Evolutionary conservation across 2,329 filamentous ascomycete genomes (phyloP).

Genomic region (Erysiphe pulchra): DNA sequence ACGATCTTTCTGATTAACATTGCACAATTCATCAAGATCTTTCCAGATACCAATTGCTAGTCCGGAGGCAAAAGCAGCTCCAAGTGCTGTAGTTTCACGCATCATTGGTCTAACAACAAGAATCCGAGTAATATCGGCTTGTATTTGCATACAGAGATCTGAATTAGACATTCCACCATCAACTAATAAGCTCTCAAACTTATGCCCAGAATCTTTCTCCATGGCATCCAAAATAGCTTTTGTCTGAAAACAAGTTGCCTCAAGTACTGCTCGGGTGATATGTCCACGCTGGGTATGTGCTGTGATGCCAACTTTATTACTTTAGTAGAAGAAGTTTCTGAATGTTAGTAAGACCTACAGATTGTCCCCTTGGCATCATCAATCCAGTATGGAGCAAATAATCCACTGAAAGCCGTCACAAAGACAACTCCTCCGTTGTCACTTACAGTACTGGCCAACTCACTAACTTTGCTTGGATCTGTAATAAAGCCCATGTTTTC

Average conservation of each 20-base stretch:
- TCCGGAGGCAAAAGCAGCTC: constrained; percentile 62
- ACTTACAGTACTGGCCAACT: constrained; percentile 34
- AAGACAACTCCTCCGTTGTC: constrained; percentile 45
- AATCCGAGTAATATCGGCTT: constrained; percentile 58
- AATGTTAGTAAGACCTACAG: constrained; percentile 17
- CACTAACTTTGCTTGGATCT: constrained; percentile 34
- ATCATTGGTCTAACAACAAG: constrained; percentile 55
- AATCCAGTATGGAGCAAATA: constrained; percentile 55
- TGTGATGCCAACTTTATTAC: constrained; percentile 30
- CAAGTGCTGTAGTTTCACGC: constrained; percentile 63
- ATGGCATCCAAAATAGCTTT: constrained; percentile 49
- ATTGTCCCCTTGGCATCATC: constrained; percentile 49
- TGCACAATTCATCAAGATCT: constrained; percentile 42
- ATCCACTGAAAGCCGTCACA: constrained; percentile 46
- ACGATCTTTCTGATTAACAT: constrained; percentile 43
- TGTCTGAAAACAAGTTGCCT: constrained; percentile 50
- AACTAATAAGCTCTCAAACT: constrained; percentile 35
- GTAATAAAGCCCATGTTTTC: constrained; percentile 38
- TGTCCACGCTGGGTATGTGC: constrained; percentile 44
- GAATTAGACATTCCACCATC: constrained; percentile 52
- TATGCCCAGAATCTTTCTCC: constrained; percentile 42
- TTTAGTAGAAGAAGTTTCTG: constrained; percentile 2
- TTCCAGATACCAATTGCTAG: constrained; percentile 53
- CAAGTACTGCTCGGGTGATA: constrained; percentile 44
- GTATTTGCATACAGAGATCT: constrained; percentile 50